These are phyloP conservation scores for Ogataea nakhonphanomensis DNA, from an alignment of 805 yeast genomes.

Conservation along the genomic window DNA sequence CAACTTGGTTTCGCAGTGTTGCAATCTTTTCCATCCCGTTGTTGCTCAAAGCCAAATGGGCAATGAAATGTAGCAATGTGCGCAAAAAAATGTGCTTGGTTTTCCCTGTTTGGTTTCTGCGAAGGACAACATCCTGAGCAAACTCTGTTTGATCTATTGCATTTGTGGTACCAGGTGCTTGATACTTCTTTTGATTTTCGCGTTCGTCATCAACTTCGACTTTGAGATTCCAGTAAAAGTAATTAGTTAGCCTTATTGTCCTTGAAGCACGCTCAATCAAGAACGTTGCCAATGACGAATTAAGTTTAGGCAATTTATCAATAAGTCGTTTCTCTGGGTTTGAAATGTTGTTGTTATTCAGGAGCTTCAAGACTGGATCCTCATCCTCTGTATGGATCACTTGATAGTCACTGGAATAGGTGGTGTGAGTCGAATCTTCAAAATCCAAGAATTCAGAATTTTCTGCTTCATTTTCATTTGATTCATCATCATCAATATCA, in stretches of 20 bases:
- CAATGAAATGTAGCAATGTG: conserved; percentile 31
- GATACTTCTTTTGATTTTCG: neutral
- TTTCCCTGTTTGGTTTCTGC: neutral
- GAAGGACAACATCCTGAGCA: neutral
- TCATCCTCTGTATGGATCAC: conserved; percentile 27
- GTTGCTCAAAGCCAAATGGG: conserved; percentile 21
- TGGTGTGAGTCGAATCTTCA: conserved; percentile 26
- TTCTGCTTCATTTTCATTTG: conserved; percentile 8
- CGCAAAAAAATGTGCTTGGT: conserved; percentile 22
- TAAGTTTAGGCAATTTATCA: conserved; percentile 23
- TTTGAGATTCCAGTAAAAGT: conserved; percentile 86
- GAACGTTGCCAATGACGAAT: conserved; percentile 69
- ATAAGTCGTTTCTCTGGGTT: conserved; percentile 13
- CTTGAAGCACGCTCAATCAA: conserved; percentile 67
- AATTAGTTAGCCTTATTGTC: conserved; percentile 70
- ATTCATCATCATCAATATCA: conserved; percentile 21
- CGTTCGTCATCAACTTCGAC: conserved; percentile 77
- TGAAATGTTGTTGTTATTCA: conserved; percentile 24
- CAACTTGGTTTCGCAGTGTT: conserved; percentile 49
- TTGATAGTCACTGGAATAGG: conserved; percentile 33
- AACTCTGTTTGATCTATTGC: conserved; percentile 12
- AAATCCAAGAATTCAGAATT: conserved; percentile 21
- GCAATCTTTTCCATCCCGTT: conserved; percentile 29
- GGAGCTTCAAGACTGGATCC: conserved; percentile 25
- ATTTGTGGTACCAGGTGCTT: conserved; percentile 1